Evolutionary conservation across 352 stramenopile genomes (phyloP).

Genomic region (Phytophthora pisi): DNA sequence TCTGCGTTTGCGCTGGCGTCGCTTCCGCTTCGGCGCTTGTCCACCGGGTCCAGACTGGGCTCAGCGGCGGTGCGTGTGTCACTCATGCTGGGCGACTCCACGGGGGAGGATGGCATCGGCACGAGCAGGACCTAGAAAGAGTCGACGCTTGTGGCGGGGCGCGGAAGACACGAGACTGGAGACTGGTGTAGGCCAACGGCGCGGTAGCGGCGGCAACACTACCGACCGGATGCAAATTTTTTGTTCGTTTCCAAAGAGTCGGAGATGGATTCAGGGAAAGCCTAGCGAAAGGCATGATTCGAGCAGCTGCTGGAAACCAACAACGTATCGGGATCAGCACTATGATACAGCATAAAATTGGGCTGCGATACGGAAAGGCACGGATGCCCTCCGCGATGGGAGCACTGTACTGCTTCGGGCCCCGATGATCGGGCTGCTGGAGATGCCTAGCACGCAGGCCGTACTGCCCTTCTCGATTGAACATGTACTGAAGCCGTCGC

Average conservation of each 20-base stretch:
- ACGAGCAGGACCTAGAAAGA: slow-evolving; percentile 11
- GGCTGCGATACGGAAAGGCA: neutral
- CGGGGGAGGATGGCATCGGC: slow-evolving; percentile 16
- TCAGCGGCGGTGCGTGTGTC: neutral
- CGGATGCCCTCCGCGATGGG: neutral
- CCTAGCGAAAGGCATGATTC: neutral
- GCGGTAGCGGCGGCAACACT: slow-evolving; percentile 1
- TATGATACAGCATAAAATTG: slow-evolving; percentile 5
- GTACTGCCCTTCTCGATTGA: too few species aligned
- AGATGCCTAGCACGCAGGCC: too few species aligned
- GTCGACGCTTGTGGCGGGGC: slow-evolving; percentile 13
- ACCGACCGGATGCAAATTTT: slow-evolving; percentile 17
- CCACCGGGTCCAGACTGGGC: slow-evolving; percentile 14
- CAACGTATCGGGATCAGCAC: neutral
- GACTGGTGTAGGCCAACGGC: slow-evolving; percentile 1
- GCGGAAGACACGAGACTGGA: neutral
- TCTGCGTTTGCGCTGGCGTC: slow-evolving; percentile 25
- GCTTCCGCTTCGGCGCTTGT: slow-evolving; percentile 18
- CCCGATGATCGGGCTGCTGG: neutral
- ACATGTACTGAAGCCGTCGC: too few species aligned
- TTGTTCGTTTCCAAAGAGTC: slow-evolving; percentile 20
- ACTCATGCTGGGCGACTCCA: neutral
- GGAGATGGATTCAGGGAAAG: slow-evolving; percentile 17
- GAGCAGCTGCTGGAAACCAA: neutral
- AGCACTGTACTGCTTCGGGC: neutral